A percentile compares a stretch with the other conserved stretches of the same genome.
Conservation (phyloP, 1,139 yeast species). For the Protomyces inouyei region DNA sequence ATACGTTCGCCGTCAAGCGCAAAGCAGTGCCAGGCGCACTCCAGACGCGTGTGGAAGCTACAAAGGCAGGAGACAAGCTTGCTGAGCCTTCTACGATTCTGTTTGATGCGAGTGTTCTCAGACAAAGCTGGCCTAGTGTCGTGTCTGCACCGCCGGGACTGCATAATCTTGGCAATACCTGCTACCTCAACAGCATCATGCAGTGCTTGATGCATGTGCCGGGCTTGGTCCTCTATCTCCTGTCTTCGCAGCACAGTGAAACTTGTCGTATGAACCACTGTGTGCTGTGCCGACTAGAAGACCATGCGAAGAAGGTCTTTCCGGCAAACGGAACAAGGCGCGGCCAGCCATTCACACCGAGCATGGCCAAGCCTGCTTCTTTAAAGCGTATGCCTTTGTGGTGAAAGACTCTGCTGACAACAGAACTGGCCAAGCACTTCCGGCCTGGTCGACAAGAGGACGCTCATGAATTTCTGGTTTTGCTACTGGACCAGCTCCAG, state of each 20-base stretch:
- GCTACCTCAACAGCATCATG: conserved; percentile 92
- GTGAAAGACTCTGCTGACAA: conserved; percentile 7
- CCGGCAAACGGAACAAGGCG: conserved; percentile 25
- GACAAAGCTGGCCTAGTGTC: conserved; percentile 42
- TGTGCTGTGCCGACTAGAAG: conserved; percentile 28
- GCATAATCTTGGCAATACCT: conserved; percentile 88
- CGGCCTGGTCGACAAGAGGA: conserved; percentile 62
- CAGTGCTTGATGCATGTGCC: conserved; percentile 89
- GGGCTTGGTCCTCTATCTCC: conserved; percentile 76
- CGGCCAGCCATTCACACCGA: conserved; percentile 25
- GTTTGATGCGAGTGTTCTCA: conserved; percentile 50
- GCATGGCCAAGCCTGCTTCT: conserved; percentile 18
- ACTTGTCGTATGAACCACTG: conserved; percentile 29
- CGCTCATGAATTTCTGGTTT: conserved; percentile 75
- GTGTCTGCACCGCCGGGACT: conserved; percentile 63
- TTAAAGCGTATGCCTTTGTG: background rate
- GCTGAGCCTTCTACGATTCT: conserved; percentile 23
- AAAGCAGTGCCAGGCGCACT: background rate
- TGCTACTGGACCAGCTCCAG: conserved; percentile 34
- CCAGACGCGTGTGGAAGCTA: background rate
- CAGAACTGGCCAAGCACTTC: conserved; percentile 32
- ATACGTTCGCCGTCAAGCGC: background rate
- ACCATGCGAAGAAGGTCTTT: conserved; percentile 23
- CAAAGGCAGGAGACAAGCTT: background rate
- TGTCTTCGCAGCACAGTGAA: conserved; percentile 48